Base-by-base conservation (phyloP, 2,329 filamentous ascomycete genomes). In the Colletotrichum chrysophilum region DNA sequence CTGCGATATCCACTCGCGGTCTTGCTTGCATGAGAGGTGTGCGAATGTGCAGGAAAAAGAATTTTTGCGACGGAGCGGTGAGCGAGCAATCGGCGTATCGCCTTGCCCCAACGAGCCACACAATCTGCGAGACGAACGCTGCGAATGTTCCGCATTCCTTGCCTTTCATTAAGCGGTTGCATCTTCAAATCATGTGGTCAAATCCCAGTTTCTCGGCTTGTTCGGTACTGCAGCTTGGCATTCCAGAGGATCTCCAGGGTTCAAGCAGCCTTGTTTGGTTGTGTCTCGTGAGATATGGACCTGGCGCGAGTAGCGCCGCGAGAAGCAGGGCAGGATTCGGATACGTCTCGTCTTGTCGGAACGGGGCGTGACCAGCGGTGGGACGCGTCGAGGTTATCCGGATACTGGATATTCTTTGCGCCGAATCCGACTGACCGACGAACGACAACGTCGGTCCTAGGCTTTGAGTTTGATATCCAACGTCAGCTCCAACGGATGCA, bases 21-120 rank as follows among this genome's bases (percentile, higher is more conserved):
- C 66, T 76, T 68, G 52, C 76, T 68, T 74, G 70, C 76, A 77
- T 65, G 62, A 28, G 26, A 74, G 55, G 66, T 72, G 73, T 72
- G 65, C 56, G 32, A 74, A 43, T 36, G 64, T 74, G 70, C 73
- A 77, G 66, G 61, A 66, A 61, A 32, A 48, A 74, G 48, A 65
- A 56, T 70, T 76, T 76, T 76, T 64, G 55, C 34, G 58, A 76
- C 70, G 74, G 74, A 77, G 76, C 76, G 76, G 76, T 77, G 76
- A 77, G 76, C 64, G 36, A 74, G 66, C 70, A 69, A 76, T 61
- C 24, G 70, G 76, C 76, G 76, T 76, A 76, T 77, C 76, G 70
- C 74, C 36, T 62, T 36, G 61, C 55, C 28, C 24, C 14, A 12
- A 32, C n/a, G 61, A 60, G 36, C 28, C 58, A 32, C 28, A 28